Evolutionary conservation across 768 basidiomycete species (phyloP), one percentile per base, ranked within the genome.

Genomic region (Pulveroboletus ravenelii): DNA sequence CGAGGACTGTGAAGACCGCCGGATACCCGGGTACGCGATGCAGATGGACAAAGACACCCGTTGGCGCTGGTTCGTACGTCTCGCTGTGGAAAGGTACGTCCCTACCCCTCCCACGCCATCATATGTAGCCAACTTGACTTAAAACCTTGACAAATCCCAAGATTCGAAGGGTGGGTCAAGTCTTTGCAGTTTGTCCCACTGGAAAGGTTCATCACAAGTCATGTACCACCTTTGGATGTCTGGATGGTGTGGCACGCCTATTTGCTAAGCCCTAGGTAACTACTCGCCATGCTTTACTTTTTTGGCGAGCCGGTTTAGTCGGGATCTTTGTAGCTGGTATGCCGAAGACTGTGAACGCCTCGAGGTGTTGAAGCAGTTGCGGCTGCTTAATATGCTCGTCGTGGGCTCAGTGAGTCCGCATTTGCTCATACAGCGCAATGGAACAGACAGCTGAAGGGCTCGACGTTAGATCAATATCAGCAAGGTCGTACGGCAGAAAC

Each of bases 181-280:
- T 62, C 57, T 5, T 41, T 68, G 46, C 48, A 58, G 36, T 54
- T 56, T 43, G 62, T 58, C 38, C 39, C 58, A 3, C 51, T 69
- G 10, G 65, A 62, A 45, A 56, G 53, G 32, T 68, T 68, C 31
- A 50, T 70, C 30, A 23, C 48, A 20, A 49, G 44, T 5, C 55
- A 68, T 10, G 39, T 69, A 14, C 72, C 72, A 0, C 72, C 72
- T 12, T 27, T 70, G 29, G 74, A 74, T 36, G 72, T 74, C 20
- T 67, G 69, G 62, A 72, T 74, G 71, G 68, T 74, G 17, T 72
- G 74, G 68, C 72, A 74, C 17, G 73, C 72, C 1, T 74, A 75
- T 57, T 17, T 70, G 42, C 69, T 74, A 18, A 70, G 59, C 41
- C 72, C 72, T 10, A 59, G 64, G 73, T 73, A 58, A 56, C 15